Base-by-base conservation (phyloP, 176 grass and related monocot species). In the Hsuehochloa calcarea region DNA sequence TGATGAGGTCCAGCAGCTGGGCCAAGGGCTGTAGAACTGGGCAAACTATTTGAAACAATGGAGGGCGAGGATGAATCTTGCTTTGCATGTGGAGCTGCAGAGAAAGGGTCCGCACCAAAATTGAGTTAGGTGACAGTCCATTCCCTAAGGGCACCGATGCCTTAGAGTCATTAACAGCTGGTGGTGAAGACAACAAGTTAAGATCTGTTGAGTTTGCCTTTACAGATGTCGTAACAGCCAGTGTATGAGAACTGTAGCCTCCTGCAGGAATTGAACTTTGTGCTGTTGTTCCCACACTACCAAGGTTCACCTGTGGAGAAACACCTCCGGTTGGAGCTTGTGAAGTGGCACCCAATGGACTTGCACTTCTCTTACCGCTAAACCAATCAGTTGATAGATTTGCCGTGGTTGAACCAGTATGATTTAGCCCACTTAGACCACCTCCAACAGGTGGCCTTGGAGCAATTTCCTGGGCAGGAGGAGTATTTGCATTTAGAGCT, bases 311-410 rank as follows among this genome's bases (percentile, higher is more conserved):
- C 25, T 68, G 83, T 10, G 82, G 88, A 83, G 90, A 49, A 82
- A 90, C 55, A 70, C 87, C 81, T 87, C 70, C 65, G 65, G 70
- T 81, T 80, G 87, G 46, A 90, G 82, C 75, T 87, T 98, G 96
- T 38, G 88, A 77, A 69, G 77, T 80, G 29, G 68, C 65, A 15
- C 91, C 91, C 66, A 82, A 31, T n/a, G 83, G 85, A 64, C 89
- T 82, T 90, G 89, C 87, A 75, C 70, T 87, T 49, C 37, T 92
- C 77, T 89, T 93, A 85, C 90, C 86, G 72, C 86, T 82, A 84
- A 96, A 94, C 96, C 93, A 98, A 85, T 98, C 96, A 27, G 91
- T 96, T 26, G 96, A 88, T 77, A 95, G 70, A 74, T 82, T 94
- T 75, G 86, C 0, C 12, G 84, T 85, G 41, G 35, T 83, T 77